Evolutionary conservation across 164 flowering plant genomes (phyloP), one percentile per base, ranked within the genome.

Genomic region (Echeveria elegans): DNA sequence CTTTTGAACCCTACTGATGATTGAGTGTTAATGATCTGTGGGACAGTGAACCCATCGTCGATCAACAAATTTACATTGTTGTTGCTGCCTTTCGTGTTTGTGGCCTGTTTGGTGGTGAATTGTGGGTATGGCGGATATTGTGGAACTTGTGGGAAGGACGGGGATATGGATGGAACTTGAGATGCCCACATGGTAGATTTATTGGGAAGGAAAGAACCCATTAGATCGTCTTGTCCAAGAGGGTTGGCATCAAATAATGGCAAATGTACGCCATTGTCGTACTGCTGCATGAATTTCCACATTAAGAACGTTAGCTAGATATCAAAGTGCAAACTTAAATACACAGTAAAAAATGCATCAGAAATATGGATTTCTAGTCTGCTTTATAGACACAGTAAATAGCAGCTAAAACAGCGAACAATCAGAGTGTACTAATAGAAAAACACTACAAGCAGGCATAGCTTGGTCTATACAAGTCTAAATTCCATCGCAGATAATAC

Each of bases 1-100:
- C 90, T 86, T 82, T 88, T 89, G 71, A 68, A 75, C 58, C 72
- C 63, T 24, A 21, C 61, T 3, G 30, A 53, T 53, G 30, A 29
- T 9, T 80, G 62, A 29, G 83, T 77, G 56, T 82, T 80, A 26
- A 71, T 81, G 67, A 91, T 83, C 69, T 88, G 88, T 66, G 96
- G 97, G 64, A 91, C 97, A 19, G 82, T 81, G 30, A 85, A 79
- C 16, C 71, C 79, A 66, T 89, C 88, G 15, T 87, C 88, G 4
- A 34, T 66, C 81, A 81, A 72, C 52, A 73, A 69, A 70, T 26
- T 53, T 9, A 21, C 29, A 8, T 29, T 56, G 32, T 4, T 28
- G 32, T 66, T 78, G 48, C 53, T 78, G 48, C 53, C 26, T 67
- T 72, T 77, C 66, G 43, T 67, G 68, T 28, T 68, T 34, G 71